phyloP scores from a whole-genome alignment of 371 early-diverging fungal genomes.

The Haplosporangium sp. region DNA sequence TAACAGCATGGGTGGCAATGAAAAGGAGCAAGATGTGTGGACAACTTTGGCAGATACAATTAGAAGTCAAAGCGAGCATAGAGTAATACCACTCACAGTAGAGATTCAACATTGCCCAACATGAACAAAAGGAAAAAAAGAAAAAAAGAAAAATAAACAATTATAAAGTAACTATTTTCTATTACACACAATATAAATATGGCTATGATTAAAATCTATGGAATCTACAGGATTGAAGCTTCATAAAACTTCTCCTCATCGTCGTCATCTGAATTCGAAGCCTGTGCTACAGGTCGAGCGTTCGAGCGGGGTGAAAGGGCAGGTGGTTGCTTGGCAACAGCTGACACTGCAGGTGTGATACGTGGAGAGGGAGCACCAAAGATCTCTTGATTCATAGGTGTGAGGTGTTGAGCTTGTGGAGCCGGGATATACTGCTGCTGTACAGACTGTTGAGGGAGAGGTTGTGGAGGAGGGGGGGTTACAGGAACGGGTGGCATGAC shows the following conservation, averaged over 20 bases:
- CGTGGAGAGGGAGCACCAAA: conserved; percentile 52
- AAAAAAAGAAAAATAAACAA: not conserved
- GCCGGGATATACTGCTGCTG: conserved; percentile 36
- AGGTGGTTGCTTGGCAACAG: not conserved
- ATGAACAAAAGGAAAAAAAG: not conserved
- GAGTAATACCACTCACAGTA: conserved; percentile 12
- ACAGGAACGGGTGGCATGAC: conserved; percentile 22
- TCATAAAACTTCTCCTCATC: not conserved
- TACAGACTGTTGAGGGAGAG: conserved; percentile 20
- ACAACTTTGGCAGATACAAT: not conserved
- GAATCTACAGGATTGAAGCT: not conserved
- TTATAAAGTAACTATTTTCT: not conserved
- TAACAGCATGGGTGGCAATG: not conserved
- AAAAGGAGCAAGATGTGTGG: not conserved
- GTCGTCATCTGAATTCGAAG: not conserved
- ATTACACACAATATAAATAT: not conserved
- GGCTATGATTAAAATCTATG: no score
- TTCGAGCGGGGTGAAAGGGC: conserved; percentile 3
- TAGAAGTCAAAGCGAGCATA: not conserved
- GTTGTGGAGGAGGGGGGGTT: not conserved
- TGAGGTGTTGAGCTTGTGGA: conserved; percentile 27
- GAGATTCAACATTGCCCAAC: conserved; percentile 16
- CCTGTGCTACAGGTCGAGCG: not conserved
- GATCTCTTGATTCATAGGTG: conserved; percentile 26
- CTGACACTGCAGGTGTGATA: conserved; percentile 12